Evolutionary conservation across 441 rosid genomes (phyloP), one percentile per base, ranked within the genome.

Genomic region (Mallotus japonicus): DNA sequence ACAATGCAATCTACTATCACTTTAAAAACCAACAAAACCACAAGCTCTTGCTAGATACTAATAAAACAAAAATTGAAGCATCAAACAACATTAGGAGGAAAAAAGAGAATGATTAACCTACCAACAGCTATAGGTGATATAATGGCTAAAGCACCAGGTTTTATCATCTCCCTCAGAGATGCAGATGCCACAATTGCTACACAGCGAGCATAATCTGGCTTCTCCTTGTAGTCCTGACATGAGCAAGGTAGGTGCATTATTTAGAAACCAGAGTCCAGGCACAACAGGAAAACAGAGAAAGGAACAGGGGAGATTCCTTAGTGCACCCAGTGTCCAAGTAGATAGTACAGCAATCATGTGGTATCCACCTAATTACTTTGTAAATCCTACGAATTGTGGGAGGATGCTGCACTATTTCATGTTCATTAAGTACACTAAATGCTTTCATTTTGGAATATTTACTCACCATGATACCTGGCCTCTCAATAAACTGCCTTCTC

Each of bases 171-270:
- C 81, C 87, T 91, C 86, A 95, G 74, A 69, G 99, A 92, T 9
- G 98, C 97, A 80, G 98, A 87, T 66, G 99, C 99, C 32, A 95
- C 99, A 40, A 95, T 93, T 74, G 98, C 96, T 46, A 95, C 99
- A 83, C 99, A 95, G 44, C 98, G 98, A 71, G 93, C 92, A 81
- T 93, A 95, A 80, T 95, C 97, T 55, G 99, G 99, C 79, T 92
- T 95, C 87, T 91, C 99, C 85, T 87, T 89, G 85, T 91, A 93
- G 72, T 92, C 95, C 99, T 95, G 87, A 46, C 16, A 60, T 22
- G 66, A 54, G 65, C 28, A 75, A n/a, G 62, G 61, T 49, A 32
- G 19, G 44, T 47, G 24, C 28, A 63, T 69, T 65, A 54, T 34
- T 76, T 49, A 70, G 49, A 24, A 69, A 1, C 51, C 20, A 47